Evolutionary conservation across 2,329 filamentous ascomycete genomes (phyloP), one percentile per base, ranked within the genome.

Genomic region (Aspergillus sp.): DNA sequence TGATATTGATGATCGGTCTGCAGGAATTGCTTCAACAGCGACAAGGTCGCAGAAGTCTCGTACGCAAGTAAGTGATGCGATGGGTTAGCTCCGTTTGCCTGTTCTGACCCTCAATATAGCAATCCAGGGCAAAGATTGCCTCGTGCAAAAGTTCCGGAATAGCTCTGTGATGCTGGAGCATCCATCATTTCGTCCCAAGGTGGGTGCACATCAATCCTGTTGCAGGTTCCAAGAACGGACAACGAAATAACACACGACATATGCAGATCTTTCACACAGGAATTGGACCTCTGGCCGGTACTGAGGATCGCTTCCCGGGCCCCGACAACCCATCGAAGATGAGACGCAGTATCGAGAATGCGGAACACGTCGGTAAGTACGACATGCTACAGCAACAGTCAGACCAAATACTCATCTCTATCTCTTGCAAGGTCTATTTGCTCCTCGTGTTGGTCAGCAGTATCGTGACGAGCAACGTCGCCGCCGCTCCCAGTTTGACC

Each of bases 91-190:
- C 30, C 32, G n/a, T 55, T 40, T 49, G 57, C 45, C 65, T 75
- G 22, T 7, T 22, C 50, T 40, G 38, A 76, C 47, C 51, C 9
- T 11, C 17, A 48, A 33, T 45, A 40, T 52, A 91, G 88, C 92
- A 11, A 93, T 96, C 54, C 94, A 99, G 76, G 94, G 94, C 43
- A 87, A 88, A 57, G 91, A 96, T 65, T 93, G 90, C 58, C 79
- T 97, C 0, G 84, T 96, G 6, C 89, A 95, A 69, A 96, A 97
- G 68, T 99, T 99, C 66, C 86, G 94, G 33, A 99, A 99, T 75
- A 96, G 90, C 36, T 93, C 90, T 0, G 91, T 99, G 26, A 96
- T 97, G 90, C 79, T 93, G 1, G 92, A 97, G 72, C 82, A 85
- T 10, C 79, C 84, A 0, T 85, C 87, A 48, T 95, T 90, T 64